Base-by-base conservation (phyloP, 768 basidiomycete species). In the Leccinellum rugosiceps region DNA sequence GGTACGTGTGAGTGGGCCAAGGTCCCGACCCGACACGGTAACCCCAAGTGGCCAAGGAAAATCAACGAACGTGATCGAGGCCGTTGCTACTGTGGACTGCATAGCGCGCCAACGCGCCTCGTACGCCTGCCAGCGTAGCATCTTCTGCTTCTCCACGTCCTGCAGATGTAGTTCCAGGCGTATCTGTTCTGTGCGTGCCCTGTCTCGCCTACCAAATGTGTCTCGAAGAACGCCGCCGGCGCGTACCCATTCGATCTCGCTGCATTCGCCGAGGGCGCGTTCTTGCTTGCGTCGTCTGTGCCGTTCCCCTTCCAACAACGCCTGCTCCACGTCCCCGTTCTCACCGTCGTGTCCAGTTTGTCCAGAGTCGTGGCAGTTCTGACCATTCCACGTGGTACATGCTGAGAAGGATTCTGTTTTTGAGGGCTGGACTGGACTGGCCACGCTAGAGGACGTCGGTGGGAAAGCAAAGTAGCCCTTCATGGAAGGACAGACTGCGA, bases 1-100 rank as follows among this genome's bases (percentile, higher is more conserved):
- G 15, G 71, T 63, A 0, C 68, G 62, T 3, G 75, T 78, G 52
- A 86, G 63, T 50, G 73, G 71, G 13, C 52, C 52, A 23, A 75
- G 47, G 56, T 65, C 57, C 58, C 63, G 51, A 25, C 55, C 51
- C 5, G 66, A 32, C n/a, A 61, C 45, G 38, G 50, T 50, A 2
- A 58, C 60, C 17, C 6, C 44, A 10, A 83, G 72, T 0, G 87
- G 88, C 87, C 88, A 89, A 0, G 87, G 86, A 45, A 89, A 77
- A 57, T 83, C 81, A 5, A 53, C 62, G 62, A 87, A 89, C 17
- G 64, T 53, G 19, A 81, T 56, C 31, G 59, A 55, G 34, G 65
- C 55, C 15, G 63, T 55, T 34, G 58, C 53, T 41, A 64, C 56
- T 17, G 60, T 59, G 56, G 70, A 70, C 21, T 70, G 62, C 14